Evolutionary conservation across 768 basidiomycete genomes (phyloP).

Genomic region (Russula sp.): DNA sequence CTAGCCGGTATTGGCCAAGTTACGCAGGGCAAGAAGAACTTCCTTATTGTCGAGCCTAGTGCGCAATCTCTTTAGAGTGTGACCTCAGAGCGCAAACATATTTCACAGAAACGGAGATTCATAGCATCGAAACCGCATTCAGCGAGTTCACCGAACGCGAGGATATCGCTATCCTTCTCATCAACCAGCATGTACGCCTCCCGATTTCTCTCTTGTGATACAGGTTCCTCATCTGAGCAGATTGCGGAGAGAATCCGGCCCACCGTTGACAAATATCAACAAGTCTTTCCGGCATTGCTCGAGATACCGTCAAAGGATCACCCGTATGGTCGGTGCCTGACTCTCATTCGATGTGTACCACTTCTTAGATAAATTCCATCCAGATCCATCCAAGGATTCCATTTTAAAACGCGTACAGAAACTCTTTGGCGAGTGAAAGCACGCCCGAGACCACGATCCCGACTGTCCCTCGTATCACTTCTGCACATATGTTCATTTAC

Average conservation of each 20-base stretch:
- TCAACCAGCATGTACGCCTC: conserved; percentile 90
- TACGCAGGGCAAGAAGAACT: conserved; percentile 92
- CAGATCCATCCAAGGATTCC: conserved; percentile 94
- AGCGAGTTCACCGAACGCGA: conserved; percentile 91
- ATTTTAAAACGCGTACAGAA: conserved; percentile 96
- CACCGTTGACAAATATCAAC: conserved; percentile 90
- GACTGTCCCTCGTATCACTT: neutral
- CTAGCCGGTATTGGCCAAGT: conserved; percentile 94
- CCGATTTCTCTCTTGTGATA: neutral
- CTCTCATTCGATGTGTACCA: conserved; percentile 4
- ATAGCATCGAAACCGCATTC: conserved; percentile 87
- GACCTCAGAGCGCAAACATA: neutral
- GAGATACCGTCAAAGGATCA: conserved; percentile 99
- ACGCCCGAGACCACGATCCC: neutral
- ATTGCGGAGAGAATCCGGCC: conserved; percentile 96
- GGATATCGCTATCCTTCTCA: conserved; percentile 93
- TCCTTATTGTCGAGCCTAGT: conserved; percentile 93
- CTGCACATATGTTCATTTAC: neutral
- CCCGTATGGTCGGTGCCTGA: conserved; percentile 72
- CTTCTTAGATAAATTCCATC: conserved; percentile 22
- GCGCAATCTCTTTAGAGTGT: neutral
- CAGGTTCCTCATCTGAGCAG: conserved; percentile 38
- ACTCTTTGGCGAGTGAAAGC: conserved; percentile 77
- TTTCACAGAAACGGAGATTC: conserved; percentile 76
- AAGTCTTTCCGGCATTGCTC: conserved; percentile 92